Base-by-base conservation (phyloP, 2,329 filamentous ascomycete species). In the Arthrobotrys sinensis region DNA sequence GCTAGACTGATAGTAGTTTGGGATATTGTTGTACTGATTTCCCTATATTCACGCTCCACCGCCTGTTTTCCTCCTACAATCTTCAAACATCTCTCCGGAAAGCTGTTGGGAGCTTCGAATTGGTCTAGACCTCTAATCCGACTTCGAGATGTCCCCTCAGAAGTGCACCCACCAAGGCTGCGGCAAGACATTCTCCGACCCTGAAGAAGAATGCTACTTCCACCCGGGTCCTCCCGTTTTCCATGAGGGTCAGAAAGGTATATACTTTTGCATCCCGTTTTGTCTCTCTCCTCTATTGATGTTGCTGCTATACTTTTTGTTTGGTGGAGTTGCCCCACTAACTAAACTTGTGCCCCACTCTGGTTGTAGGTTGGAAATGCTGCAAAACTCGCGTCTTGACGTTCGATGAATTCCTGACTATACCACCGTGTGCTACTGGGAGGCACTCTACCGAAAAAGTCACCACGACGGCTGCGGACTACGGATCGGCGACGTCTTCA, bases 131-230 rank as follows among this genome's bases (percentile, higher is more conserved):
- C 14, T 36, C 50, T 1, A 65, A 19, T 19, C 14, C 14, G 12
- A 32, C 21, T 40, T 21, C 34, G 53, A 62, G 21, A 80, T 60
- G 79, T 93, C 93, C 91, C 87, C 91, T 73, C 89, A 91, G 82
- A 98, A 97, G 87, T 99, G 96, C 85, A 93, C 97, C 75, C 96
- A 97, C 87, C 94, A 97, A 85, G 94, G 94, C 84, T 99, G 96
- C 85, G 93, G 92, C 82, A 98, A 97, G 88, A 85, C 87, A 80
- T 98, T 93, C 85, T 90, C 91, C 60, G 92, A 97, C 84, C 86
- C 91, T 8, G 90, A 93, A 48, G 95, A 97, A 85, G 88, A 91
- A 81, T 99, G 96, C 86, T 86, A 90, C 82, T 98, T 97, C 86
- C 96, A 99, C 86, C 93, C 95, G 50, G 94, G 94, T 71, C 93